Evolutionary conservation across 1,284 basidiomycete genomes (phyloP).

Genomic region (Cutaneotrichosporon mucoides): DNA sequence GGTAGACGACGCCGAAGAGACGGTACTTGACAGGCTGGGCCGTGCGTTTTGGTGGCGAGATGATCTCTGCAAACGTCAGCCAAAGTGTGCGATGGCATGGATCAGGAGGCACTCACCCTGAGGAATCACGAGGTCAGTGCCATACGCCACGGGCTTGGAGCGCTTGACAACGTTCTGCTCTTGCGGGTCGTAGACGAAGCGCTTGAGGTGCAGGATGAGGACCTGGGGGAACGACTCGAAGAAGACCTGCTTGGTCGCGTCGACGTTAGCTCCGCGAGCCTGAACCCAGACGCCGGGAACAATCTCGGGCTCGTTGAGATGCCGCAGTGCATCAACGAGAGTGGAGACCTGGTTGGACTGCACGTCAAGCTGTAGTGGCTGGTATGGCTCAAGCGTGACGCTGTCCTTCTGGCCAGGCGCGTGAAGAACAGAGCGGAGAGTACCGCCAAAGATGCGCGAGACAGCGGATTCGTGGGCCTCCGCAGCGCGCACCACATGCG

Average conservation of each 20-base stretch:
- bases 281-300: constrained; percentile 68
- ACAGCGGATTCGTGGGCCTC: constrained; percentile 82
- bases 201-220: constrained; percentile 85
- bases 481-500: constrained; percentile 73
- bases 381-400: constrained; percentile 87
- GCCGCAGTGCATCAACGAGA: constrained; percentile 75
- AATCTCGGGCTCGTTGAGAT: constrained; percentile 74
- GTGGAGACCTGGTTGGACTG: constrained; percentile 72
- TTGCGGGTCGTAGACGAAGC: constrained; percentile 79
- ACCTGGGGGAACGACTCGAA: constrained; percentile 83
- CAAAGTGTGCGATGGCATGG: neutral
- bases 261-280: constrained; percentile 60
- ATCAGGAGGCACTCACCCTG: constrained; percentile 54
- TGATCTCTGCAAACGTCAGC: constrained; percentile 56
- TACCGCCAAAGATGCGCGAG: constrained; percentile 88
- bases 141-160: constrained; percentile 74
- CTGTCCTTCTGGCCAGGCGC: constrained; percentile 80
- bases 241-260: constrained; percentile 82
- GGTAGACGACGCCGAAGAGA: constrained; percentile 88
- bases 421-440: constrained; percentile 79
- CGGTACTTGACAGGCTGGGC: constrained; percentile 63
- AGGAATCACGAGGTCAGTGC: constrained; percentile 70
- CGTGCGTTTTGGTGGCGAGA: constrained; percentile 58
- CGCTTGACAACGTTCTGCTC: constrained; percentile 66
- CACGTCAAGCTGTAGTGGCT: constrained; percentile 83